Percentiles rank a stretch among this genome's conserved stretches.
These are phyloP conservation scores for Macrolepiota dolichaula DNA, from an alignment of 768 basidiomycete genomes.

Conservation along the genomic window DNA sequence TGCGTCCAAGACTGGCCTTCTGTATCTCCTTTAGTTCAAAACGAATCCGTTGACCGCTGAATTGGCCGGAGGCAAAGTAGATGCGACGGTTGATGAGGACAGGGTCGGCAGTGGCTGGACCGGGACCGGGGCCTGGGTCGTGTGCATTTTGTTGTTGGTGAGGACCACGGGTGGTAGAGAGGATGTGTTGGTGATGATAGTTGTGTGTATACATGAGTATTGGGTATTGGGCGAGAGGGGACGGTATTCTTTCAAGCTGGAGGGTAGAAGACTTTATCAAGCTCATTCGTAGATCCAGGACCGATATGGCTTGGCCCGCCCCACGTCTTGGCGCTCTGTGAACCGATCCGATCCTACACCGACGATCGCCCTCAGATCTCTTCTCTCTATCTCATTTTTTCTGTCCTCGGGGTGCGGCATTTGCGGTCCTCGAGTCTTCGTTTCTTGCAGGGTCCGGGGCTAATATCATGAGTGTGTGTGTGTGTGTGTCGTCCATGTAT, in stretches of 20 bases:
- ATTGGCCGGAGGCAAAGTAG: constrained; percentile 55
- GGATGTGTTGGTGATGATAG: not conserved
- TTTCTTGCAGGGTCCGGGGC: not conserved
- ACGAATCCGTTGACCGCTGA: constrained; percentile 54
- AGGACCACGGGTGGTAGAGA: not conserved
- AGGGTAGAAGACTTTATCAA: constrained; percentile 12
- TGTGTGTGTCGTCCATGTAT: not conserved
- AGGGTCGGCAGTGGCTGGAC: not conserved
- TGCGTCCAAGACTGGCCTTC: constrained; percentile 65
- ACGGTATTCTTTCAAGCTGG: constrained; percentile 9
- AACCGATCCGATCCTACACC: constrained; percentile 10
- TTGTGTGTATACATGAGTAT: constrained; percentile 6
- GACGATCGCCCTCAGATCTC: constrained; percentile 12
- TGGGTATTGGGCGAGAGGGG: not conserved
- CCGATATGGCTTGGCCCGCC: constrained; percentile 11
- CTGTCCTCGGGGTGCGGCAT: not conserved
- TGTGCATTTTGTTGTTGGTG: not conserved
- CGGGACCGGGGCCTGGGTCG: not conserved
- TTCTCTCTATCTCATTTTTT: not conserved
- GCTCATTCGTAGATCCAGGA: constrained; percentile 8
- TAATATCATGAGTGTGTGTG: not conserved
- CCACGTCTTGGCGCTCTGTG: constrained; percentile 5
- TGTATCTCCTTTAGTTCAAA: constrained; percentile 57
- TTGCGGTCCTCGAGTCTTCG: too few species aligned
- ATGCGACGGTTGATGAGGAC: constrained; percentile 48